Evolutionary conservation across 345 rosid species (phyloP).

Genomic region (Linum usitatissimum): DNA sequence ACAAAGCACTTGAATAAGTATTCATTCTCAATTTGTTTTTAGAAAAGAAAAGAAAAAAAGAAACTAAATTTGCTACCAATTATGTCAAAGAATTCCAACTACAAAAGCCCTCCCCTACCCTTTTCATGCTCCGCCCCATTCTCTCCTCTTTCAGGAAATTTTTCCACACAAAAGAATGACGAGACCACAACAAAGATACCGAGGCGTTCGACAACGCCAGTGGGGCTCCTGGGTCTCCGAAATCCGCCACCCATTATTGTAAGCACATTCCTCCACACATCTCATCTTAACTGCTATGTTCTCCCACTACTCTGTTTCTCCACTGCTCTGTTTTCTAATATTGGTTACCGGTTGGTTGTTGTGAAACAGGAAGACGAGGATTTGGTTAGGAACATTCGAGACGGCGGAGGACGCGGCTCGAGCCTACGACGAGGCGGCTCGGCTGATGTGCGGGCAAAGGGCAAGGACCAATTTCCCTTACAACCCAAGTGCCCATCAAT

Average conservation of each 20-base stretch:
- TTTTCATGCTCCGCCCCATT: no score
- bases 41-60: no score
- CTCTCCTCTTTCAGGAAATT: no score
- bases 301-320: neutral
- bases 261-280: constrained; percentile 16
- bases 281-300: neutral
- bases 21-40: no score
- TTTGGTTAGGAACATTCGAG: constrained; percentile 96
- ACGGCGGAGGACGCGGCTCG: constrained; percentile 95
- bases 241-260: constrained; percentile 76
- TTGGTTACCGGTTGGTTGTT: neutral
- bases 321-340: neutral
- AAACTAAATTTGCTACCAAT: no score
- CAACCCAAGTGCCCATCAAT: constrained; percentile 52
- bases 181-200: no score
- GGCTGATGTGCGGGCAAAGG: constrained; percentile 94
- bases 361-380: constrained; percentile 72
- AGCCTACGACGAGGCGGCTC: constrained; percentile 94
- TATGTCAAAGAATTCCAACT: no score
- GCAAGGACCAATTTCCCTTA: constrained; percentile 91
- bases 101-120: no score
- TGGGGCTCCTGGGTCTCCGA: constrained; percentile 93
- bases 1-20: no score
- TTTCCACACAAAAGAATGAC: no score
- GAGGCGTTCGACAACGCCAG: constrained; percentile 85